These are phyloP conservation scores for Basidiobolus heterosporus DNA, from an alignment of 371 early-diverging fungal genomes.

Conservation along the genomic window DNA sequence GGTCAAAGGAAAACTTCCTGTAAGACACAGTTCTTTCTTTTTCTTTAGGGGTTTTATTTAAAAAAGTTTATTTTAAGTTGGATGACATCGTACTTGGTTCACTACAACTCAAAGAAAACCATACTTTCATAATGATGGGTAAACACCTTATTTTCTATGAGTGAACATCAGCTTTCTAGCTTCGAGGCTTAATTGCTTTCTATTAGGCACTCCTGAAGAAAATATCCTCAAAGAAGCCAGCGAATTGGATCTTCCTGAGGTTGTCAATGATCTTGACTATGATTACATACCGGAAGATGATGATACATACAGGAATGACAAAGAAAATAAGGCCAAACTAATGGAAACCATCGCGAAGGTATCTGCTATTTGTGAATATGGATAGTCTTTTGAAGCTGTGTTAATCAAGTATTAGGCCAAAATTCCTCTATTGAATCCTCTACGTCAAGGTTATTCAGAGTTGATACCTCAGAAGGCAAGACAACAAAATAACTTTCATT, in stretches of 20 bases:
- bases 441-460: slow-evolving; percentile 18
- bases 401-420: slow-evolving; percentile 13
- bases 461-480: too few species aligned
- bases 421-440: slow-evolving; percentile 25
- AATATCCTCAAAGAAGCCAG: slow-evolving; percentile 20
- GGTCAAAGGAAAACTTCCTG: too few species aligned
- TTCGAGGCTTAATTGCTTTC: not conserved
- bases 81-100: too few species aligned
- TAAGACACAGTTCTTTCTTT: too few species aligned
- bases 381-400: not conserved
- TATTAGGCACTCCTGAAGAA: slow-evolving; percentile 17
- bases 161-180: too few species aligned
- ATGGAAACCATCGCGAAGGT: slow-evolving; percentile 14
- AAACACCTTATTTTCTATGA: too few species aligned
- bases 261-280: slow-evolving; percentile 22
- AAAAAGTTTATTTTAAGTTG: too few species aligned
- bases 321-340: slow-evolving; percentile 14
- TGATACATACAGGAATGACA: slow-evolving; percentile 13
- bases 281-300: slow-evolving; percentile 22
- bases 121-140: too few species aligned
- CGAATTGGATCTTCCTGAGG: slow-evolving; percentile 20
- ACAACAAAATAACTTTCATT: not conserved
- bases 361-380: not conserved
- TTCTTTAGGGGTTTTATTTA: too few species aligned
- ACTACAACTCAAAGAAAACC: too few species aligned